phyloP scores from a whole-genome alignment of 768 basidiomycete species.

The Suillus discolor region DNA sequence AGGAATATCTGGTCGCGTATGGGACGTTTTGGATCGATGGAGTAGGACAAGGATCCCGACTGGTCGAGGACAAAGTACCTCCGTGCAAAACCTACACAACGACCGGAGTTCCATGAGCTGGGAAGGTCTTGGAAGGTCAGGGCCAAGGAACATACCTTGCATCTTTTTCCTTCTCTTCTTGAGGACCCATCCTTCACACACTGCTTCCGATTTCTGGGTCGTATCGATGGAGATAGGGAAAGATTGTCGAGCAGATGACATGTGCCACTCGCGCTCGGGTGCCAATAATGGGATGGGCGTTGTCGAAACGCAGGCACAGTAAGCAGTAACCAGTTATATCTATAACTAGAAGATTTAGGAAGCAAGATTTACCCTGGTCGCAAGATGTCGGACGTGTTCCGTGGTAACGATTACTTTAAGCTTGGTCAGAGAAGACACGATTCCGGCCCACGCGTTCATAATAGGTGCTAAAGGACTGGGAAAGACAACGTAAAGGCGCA shows the following conservation, averaged over 20 bases:
- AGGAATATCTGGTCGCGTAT: slow-evolving; percentile 69
- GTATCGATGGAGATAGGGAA: slow-evolving; percentile 13
- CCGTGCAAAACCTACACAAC: slow-evolving; percentile 71
- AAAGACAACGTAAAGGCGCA: not conserved
- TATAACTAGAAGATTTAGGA: not conserved
- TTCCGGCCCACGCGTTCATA: slow-evolving; percentile 6
- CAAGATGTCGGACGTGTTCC: not conserved
- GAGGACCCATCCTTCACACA: slow-evolving; percentile 78
- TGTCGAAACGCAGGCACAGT: not conserved
- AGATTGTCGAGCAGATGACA: slow-evolving; percentile 16
- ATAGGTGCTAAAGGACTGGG: slow-evolving; percentile 8
- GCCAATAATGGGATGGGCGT: not conserved
- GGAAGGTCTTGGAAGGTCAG: slow-evolving; percentile 1
- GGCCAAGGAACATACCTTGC: slow-evolving; percentile 58
- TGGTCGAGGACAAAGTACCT: slow-evolving; percentile 75
- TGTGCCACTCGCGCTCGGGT: slow-evolving; percentile 5
- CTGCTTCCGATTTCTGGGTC: slow-evolving; percentile 27
- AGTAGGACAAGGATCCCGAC: slow-evolving; percentile 73
- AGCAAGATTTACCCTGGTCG: not conserved
- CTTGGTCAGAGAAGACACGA: slow-evolving; percentile 4
- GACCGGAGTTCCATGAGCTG: not conserved
- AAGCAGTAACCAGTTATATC: not conserved
- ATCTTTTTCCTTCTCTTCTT: slow-evolving; percentile 88
- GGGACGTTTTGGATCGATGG: slow-evolving; percentile 72
- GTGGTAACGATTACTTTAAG: slow-evolving; percentile 3